These are phyloP conservation scores for Fusarium sarcochroum DNA, from an alignment of 2,329 filamentous ascomycete genomes.

Conservation along the genomic window DNA sequence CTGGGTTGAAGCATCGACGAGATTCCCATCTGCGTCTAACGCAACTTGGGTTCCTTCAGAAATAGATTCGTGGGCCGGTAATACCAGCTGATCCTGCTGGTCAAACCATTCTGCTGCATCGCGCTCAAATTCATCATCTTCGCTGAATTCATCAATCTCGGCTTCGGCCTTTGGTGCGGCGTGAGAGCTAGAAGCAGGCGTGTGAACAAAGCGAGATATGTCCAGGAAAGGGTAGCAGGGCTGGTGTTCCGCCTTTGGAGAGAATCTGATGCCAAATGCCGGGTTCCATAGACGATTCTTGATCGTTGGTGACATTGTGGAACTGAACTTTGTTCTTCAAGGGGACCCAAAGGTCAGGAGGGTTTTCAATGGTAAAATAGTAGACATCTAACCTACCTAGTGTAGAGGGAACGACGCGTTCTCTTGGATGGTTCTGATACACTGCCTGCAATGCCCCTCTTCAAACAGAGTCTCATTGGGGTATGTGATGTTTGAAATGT, in stretches of 20 bases:
- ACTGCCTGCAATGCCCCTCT: constrained; percentile 48
- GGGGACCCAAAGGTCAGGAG: constrained; percentile 14
- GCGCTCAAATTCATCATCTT: constrained; percentile 46
- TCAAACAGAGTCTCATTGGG: constrained; percentile 41
- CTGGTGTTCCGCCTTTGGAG: constrained; percentile 35
- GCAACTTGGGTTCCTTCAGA: constrained; percentile 16
- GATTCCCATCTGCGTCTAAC: constrained; percentile 9
- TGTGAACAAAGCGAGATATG: constrained; percentile 47
- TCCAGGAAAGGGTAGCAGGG: constrained; percentile 48
- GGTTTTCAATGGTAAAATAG: constrained; percentile 18
- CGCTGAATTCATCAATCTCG: constrained; percentile 39
- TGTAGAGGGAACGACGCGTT: constrained; percentile 27
- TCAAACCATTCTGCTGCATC: constrained; percentile 47
- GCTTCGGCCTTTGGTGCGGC: background rate
- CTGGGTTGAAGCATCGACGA: constrained; percentile 10
- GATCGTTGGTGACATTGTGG: constrained; percentile 39
- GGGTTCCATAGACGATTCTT: constrained; percentile 50
- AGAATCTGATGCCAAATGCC: constrained; percentile 51
- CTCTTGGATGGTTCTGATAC: constrained; percentile 45
- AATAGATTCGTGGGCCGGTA: constrained; percentile 1
- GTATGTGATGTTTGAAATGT: constrained; percentile 24
- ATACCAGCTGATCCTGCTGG: constrained; percentile 37
- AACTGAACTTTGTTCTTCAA: constrained; percentile 23
- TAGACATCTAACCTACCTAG: constrained; percentile 31
- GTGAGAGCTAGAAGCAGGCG: constrained; percentile 7